These are phyloP conservation scores for Gaeumannomyces sp. DNA, from an alignment of 2,329 filamentous ascomycete species.

Conservation along the genomic window DNA sequence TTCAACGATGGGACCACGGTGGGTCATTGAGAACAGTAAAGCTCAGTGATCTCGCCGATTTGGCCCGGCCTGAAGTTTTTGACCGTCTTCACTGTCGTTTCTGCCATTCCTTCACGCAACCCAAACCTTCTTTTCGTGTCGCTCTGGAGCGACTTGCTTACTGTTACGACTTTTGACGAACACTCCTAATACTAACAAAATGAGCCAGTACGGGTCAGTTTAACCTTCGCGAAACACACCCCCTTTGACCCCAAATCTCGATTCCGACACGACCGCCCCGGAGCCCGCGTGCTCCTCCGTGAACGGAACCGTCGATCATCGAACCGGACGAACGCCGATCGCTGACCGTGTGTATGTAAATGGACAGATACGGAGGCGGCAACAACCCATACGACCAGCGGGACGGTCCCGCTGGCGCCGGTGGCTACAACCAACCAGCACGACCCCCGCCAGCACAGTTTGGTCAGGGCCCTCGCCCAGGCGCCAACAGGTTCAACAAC, in stretches of 20 bases:
- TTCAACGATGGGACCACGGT: conserved; percentile 16
- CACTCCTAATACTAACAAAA: conserved; percentile 28
- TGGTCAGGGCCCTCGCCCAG: conserved; percentile 25
- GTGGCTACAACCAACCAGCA: conserved; percentile 27
- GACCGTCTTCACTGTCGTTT: neutral
- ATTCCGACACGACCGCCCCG: neutral
- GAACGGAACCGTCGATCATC: neutral
- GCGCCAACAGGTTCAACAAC: conserved; percentile 12
- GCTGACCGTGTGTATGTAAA: conserved; percentile 24
- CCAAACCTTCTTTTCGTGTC: neutral
- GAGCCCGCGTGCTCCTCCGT: neutral
- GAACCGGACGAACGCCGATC: conserved; percentile 2
- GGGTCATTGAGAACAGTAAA: conserved; percentile 3
- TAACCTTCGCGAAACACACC: neutral
- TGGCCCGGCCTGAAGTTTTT: neutral
- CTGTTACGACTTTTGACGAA: neutral
- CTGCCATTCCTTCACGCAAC: neutral
- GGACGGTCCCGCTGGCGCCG: conserved; percentile 25
- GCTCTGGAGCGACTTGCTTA: conserved; percentile 2
- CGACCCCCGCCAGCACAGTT: conserved; percentile 23
- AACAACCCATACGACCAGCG: conserved; percentile 56
- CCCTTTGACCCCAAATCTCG: neutral
- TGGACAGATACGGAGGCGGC: conserved; percentile 45
- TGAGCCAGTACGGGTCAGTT: conserved; percentile 51
- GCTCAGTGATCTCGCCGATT: neutral